Evolutionary conservation across 2,329 filamentous ascomycete species (phyloP).

Genomic region (Diaporthe batatas): DNA sequence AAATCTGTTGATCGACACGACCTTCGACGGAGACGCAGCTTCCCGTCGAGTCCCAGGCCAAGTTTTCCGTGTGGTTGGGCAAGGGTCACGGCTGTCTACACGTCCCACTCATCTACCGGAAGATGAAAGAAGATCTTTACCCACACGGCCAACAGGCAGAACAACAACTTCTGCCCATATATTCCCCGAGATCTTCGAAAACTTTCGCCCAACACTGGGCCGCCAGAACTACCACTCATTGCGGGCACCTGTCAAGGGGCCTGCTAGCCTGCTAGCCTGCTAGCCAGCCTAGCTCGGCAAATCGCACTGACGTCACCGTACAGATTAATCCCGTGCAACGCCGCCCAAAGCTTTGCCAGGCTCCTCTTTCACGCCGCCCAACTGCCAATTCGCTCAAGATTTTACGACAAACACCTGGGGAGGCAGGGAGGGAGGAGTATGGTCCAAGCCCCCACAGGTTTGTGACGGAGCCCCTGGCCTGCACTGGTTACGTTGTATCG

Average conservation of each 20-base stretch:
- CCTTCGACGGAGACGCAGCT: not conserved
- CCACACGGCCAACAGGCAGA: not conserved
- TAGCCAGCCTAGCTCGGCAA: not conserved
- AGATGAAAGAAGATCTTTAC: conserved; percentile 9
- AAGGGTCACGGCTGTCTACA: not conserved
- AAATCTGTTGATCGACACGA: conserved; percentile 9
- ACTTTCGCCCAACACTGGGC: conserved; percentile 4
- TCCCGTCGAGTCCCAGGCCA: not conserved
- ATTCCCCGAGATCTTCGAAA: not conserved
- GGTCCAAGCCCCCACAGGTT: not conserved
- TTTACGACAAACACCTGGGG: conserved; percentile 6
- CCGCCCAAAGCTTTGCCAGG: not conserved
- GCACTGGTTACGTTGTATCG: not conserved
- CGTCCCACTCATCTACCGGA: conserved; percentile 3
- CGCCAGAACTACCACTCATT: not conserved
- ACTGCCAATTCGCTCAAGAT: not conserved
- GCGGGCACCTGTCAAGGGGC: not conserved
- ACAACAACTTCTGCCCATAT: not conserved
- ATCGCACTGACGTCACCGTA: conserved; percentile 27
- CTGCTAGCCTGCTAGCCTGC: not conserved
- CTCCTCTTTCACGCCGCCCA: not conserved
- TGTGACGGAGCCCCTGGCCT: not conserved
- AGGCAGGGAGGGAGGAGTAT: not conserved
- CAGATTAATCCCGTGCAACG: not conserved
- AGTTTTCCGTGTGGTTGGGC: not conserved